Evolutionary conservation across 2,329 filamentous ascomycete genomes (phyloP).

Genomic region (Ceratocystis destructans): DNA sequence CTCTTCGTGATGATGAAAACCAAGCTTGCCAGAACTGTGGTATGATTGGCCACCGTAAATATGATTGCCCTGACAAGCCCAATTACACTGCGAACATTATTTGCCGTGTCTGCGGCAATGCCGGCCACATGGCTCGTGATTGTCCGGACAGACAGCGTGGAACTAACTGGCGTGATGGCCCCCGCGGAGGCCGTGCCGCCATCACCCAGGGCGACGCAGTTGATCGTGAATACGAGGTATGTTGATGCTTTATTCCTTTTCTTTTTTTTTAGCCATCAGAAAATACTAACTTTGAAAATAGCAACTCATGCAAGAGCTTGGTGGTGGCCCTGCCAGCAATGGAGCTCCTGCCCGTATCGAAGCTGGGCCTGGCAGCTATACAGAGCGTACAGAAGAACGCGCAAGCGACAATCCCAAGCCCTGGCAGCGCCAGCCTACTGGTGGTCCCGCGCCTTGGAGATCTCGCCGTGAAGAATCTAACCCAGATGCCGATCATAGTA

Average conservation of each 20-base stretch:
- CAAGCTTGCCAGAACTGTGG: slow-evolving; percentile 99
- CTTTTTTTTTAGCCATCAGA: too few species aligned
- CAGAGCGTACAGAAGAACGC: slow-evolving; percentile 40
- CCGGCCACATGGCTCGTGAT: slow-evolving; percentile 95
- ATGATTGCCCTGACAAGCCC: slow-evolving; percentile 92
- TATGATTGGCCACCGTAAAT: slow-evolving; percentile 97
- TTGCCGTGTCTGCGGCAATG: slow-evolving; percentile 93
- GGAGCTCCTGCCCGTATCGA: slow-evolving; percentile 67
- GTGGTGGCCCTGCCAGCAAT: slow-evolving; percentile 49
- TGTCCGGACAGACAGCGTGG: slow-evolving; percentile 90
- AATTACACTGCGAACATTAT: slow-evolving; percentile 99
- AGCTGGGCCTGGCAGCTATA: slow-evolving; percentile 56
- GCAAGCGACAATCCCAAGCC: slow-evolving; percentile 49
- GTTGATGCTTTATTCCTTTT: slow-evolving; percentile 24
- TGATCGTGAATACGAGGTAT: slow-evolving; percentile 87
- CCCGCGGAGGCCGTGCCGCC: slow-evolving; percentile 49
- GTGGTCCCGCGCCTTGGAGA: slow-evolving; percentile 72
- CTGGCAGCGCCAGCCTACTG: slow-evolving; percentile 77
- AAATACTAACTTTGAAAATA: slow-evolving; percentile 34
- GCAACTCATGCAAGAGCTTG: slow-evolving; percentile 97
- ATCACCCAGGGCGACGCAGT: slow-evolving; percentile 57
- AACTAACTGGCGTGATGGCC: slow-evolving; percentile 66
- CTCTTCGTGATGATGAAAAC: slow-evolving; percentile 95
- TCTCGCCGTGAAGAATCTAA: slow-evolving; percentile 39
- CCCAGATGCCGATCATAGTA: slow-evolving; percentile 31